phyloP scores from a whole-genome alignment of 2,329 filamentous ascomycete genomes.

The Aurifilum marmelostoma region DNA sequence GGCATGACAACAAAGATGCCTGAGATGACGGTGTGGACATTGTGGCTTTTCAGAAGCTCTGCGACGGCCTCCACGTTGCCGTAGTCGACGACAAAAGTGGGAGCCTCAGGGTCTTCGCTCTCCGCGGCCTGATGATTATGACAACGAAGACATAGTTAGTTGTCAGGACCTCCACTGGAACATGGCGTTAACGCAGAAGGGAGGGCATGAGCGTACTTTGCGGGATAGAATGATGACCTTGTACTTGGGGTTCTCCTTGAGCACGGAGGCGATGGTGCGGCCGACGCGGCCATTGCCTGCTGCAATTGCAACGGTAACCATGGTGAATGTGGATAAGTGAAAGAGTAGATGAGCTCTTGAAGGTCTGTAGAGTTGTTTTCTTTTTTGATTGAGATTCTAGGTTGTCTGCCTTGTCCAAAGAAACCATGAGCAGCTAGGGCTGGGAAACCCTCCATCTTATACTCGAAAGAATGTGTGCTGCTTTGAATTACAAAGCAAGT shows the following conservation, averaged over 20 bases:
- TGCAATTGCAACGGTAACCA: constrained; percentile 1
- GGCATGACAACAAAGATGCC: neutral
- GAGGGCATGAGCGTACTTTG: neutral
- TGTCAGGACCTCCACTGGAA: neutral
- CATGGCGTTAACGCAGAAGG: neutral
- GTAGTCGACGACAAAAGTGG: constrained; percentile 2
- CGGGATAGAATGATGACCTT: neutral
- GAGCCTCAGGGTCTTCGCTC: neutral
- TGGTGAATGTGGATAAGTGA: neutral
- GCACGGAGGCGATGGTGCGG: neutral
- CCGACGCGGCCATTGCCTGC: constrained; percentile 1
- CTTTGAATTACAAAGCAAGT: neutral
- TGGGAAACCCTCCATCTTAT: neutral
- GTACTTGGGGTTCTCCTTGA: constrained; percentile 2
- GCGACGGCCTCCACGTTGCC: neutral
- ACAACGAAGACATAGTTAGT: neutral
- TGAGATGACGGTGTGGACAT: neutral
- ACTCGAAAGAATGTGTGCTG: neutral
- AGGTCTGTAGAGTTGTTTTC: neutral
- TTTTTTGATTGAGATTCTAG: neutral
- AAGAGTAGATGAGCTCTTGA: neutral
- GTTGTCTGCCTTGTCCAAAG: too few species aligned
- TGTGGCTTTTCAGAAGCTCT: neutral
- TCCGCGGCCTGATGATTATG: neutral
- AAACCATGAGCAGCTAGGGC: neutral